Evolutionary conservation across 805 yeast genomes (phyloP), one percentile per base, ranked within the genome.

Genomic region (Nakazawaea peltata): DNA sequence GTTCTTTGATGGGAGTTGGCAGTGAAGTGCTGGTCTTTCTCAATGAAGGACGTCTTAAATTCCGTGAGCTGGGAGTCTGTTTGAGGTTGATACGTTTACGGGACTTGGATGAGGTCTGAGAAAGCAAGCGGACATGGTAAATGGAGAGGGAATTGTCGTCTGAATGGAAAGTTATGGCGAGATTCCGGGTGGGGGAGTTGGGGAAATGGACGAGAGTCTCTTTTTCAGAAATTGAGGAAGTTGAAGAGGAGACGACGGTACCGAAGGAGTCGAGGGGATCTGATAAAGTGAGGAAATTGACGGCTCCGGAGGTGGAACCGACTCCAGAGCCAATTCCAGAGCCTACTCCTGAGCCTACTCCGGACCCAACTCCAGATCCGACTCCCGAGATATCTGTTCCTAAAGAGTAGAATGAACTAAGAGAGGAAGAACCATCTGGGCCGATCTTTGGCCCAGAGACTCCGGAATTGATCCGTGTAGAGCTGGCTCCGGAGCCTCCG

Each of bases 201-300:
- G 86, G 87, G 47, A 77, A 79, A 26, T 63, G 55, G 18, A 79
- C 48, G 21, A 82, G 50, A 34, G 65, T 68, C 47, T 82, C 92
- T 32, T 62, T 58, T 2, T 71, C 53, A 0, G 82, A 66, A 19
- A 83, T 71, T 2, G 75, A 70, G 0, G 85, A 71, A 0, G 81
- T 77, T 2, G 87, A 75, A 0, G 86, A 74, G 0, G 90, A 76
- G 1, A 77, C 74, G 4, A 86, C 70, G 4, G 74, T 60, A 2
- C 94, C 86, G 38, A 83, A 66, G 4, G 84, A 92, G 2, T 74
- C 71, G 41, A 81, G 58, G 1, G 95, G 90, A 50, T 84, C 94
- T 1, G 77, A 66, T 40, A 86, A 51, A 0, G 94, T 76, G 35
- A 85, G 62, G 44, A 83, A 81, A 22, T 55, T 56, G 28, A 51